Evolutionary conservation across 495 filamentous ascomycete species (phyloP), one percentile per base, ranked within the genome.

Genomic region (Hypoxylon lenormandii): DNA sequence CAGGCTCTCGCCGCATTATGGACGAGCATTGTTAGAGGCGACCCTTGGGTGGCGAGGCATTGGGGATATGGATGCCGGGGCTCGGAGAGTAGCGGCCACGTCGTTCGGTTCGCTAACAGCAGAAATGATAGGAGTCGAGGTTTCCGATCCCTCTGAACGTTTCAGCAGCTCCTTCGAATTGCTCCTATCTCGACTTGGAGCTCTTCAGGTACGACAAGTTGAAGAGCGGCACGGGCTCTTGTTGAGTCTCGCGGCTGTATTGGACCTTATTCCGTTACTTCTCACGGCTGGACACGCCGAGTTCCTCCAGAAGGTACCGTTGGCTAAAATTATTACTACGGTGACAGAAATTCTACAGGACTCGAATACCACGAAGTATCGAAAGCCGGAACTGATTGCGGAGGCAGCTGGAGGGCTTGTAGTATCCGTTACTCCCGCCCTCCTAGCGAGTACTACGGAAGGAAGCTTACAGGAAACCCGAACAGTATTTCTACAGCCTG

Each of bases 41-140:
- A 80, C 97, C 15, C 81, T 96, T n/a, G 86, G 87, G 13, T 98
- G 95, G 95, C 85, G 95, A 73, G 95, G 95, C 3, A 85, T 94
- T 46, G 88, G 90, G 0, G 90, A 93, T 60, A 81, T 85, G 40
- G 94, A 97, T 76, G 82, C 86, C 0, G 81, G 84, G 7, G 90
- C 91, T 15, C 84, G 95, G 59, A 85, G 91, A 71, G 81, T 86
- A 42, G 90, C 93, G 33, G 93, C 92, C 0, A 74, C 72, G 5
- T 87, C 90, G 0, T 86, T 94, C 59, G 92, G 92, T 6, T 72
- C 64, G 4, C 71, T 95, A 22, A 85, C 85, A 19, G 73, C 71
- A 22, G 75, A 83, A 60, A 53, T 82, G 13, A 69, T 78, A 12
- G 46, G 50, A 37, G 18, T 16, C 8, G 53, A 45, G 4, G 50